Conservation (phyloP, 2,329 filamentous ascomycete genomes). For the Diaporthe velutina region DNA sequence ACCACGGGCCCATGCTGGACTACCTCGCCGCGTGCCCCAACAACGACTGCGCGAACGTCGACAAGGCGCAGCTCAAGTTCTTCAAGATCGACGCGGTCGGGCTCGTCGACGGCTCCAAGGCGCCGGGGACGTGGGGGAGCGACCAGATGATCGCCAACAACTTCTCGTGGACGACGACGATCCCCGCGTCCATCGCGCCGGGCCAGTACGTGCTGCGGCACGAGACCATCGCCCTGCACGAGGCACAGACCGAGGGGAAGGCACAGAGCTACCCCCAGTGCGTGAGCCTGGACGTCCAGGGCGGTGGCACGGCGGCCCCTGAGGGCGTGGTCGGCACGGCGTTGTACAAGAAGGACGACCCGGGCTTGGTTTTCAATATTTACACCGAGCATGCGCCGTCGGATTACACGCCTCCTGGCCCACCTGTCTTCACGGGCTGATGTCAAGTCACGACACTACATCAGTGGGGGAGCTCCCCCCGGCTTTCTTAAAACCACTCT, state of each 20-base stretch:
- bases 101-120: slow-evolving; percentile 47
- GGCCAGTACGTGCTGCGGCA: slow-evolving; percentile 66
- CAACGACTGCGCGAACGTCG: slow-evolving; percentile 49
- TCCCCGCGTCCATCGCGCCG: slow-evolving; percentile 58
- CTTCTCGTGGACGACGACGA: slow-evolving; percentile 62
- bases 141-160: slow-evolving; percentile 62
- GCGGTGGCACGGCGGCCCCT: slow-evolving; percentile 53
- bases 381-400: slow-evolving; percentile 39
- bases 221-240: slow-evolving; percentile 66
- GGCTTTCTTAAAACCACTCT: background rate
- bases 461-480: background rate
- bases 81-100: slow-evolving; percentile 51
- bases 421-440: slow-evolving; percentile 41
- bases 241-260: slow-evolving; percentile 54
- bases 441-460: background rate
- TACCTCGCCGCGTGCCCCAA: slow-evolving; percentile 51
- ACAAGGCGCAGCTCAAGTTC: slow-evolving; percentile 51
- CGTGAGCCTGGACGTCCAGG: slow-evolving; percentile 69
- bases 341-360: slow-evolving; percentile 45
- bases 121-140: slow-evolving; percentile 49
- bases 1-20: slow-evolving; percentile 52
- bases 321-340: slow-evolving; percentile 43
- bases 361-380: slow-evolving; percentile 46
- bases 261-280: slow-evolving; percentile 68
- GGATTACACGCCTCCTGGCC: slow-evolving; percentile 46